Evolutionary conservation across 805 yeast species (phyloP), one percentile per base, ranked within the genome.

Genomic region (Tetrapisispora iriomotensis): DNA sequence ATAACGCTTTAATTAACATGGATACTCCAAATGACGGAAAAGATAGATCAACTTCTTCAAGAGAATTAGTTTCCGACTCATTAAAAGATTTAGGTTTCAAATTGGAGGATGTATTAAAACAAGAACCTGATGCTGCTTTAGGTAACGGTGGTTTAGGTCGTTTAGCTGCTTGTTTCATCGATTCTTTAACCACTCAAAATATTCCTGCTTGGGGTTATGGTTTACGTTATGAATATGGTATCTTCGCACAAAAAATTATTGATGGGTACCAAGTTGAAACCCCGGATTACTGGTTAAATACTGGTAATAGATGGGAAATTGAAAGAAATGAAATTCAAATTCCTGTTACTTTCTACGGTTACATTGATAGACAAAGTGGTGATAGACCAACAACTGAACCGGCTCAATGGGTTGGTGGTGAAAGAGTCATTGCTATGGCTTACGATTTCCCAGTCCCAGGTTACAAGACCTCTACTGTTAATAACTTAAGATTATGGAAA

Each of bases 201-300:
- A 84, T 83, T 60, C 86, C 94, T 14, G 95, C 94, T 37, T 87
- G 96, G 96, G 96, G 96, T 46, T 87, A 87, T 60, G 96, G 96
- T 44, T 67, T 87, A 50, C 80, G 94, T 58, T 87, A 87, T 66
- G 86, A 86, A 62, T 87, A 88, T 58, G 96, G 96, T 60, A 87
- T 87, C 51, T 87, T 87, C 64, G 75, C 86, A 49, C 96, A 87
- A 65, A 78, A 77, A 60, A 85, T 87, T 54, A 72, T 85, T 50
- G 84, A 88, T 56, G 96, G 96, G 9, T 84, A 83, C 64, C 96
- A 87, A 65, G 94, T 88, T 28, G 96, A 87, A 64, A 72, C 85
- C 25, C 96, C 96, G 10, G 96, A 87, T 60, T 84, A 87, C 61
- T 87, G 96, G 96, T 71, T 87, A 49, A 81, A 81, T 50, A 81